Base-by-base conservation (phyloP, 495 filamentous ascomycete species). In the Penicillium maclennaniae region DNA sequence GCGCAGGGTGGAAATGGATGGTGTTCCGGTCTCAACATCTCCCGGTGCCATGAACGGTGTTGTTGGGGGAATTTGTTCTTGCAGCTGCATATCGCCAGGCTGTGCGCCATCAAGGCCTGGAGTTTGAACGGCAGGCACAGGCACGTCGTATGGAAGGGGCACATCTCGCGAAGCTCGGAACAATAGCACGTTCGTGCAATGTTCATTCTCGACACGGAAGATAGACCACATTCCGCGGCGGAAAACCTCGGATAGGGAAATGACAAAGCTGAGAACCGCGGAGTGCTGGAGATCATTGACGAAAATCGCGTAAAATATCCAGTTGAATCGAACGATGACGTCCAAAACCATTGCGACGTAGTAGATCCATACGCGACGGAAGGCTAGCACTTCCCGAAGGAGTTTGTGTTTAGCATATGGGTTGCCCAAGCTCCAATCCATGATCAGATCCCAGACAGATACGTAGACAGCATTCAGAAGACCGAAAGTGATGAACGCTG, bases 121-220 rank as follows among this genome's bases (percentile, higher is more conserved):
- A 3, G 57, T 53, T 26, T 73, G 59, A 2, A 65, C 51, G 31
- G n/a, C 38, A 16, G 38, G 9, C 19, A 12, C 38, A 17, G 76
- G 66, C n/a, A 91, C 53, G 2, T 81, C 69, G 62, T 95, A 96
- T 0, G 91, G 91, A 1, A 96, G 74, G 0, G 88, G 87, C 1
- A 91, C 76, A 60, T 96, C 90, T 16, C 91, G 75, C 3, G 81
- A 85, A 6, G 91, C 91, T 36, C 91, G 87, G 77, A 92, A 91
- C 53, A 87, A 81, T 27, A 84, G 81, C 17, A 96, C 90, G 60
- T 95, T 95, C 7, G 82, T 83, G 69, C 89, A 93, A 67, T 97
- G 92, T 56, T 98, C 93, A 63, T 98, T 98, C 68, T 98, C 93
- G 37, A 98, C 91, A 25, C 93, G 89, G 61, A 97, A 89, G 9